Evolutionary conservation across 163 green algal genomes (phyloP), one percentile per base, ranked within the genome.

Genomic region (Scenedesmus sp.): DNA sequence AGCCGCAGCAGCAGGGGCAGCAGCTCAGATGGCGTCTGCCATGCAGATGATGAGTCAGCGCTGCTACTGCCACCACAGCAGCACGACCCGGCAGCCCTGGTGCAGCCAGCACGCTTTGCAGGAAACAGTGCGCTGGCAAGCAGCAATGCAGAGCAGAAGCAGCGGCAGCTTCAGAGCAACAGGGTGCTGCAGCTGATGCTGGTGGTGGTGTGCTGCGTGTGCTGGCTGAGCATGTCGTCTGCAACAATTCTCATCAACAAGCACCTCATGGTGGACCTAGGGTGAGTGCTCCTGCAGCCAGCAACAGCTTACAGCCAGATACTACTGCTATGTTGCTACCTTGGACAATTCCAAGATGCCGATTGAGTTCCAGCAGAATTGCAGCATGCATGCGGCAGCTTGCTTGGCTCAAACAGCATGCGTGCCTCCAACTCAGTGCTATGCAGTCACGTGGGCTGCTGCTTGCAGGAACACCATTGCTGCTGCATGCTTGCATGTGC

Each of bases 181-280:
- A 60, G 15, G 6, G 16, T 26, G 8, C 1, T 46, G 54, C 79
- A 66, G 20, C 79, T 62, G 10, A 60, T 84, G 4, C 34, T 57
- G 23, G 34, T 84, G 34, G 34, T 60, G 76, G 3, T 84, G 55
- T 90, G 64, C 1, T 90, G 86, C 15, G 4, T 34, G 16, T 59
- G 18, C 9, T 91, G 87, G 87, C 6, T 91, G 20, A n/a, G 12
- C 20, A 60, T 56, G 15, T 86, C 67, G n/a, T 77, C 67, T n/a
- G 59, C 70, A 13, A 60, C 87, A 55, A 91, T 91, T 54, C 67
- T 91, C n/a, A 91, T 91, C 70, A 91, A 91, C 70, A 91, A 91
- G 56, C 93, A 96, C 81, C 92, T 96, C 20, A 95, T 96, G 93
- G 94, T 96, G 3, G 92, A 96, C 73, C 82, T 95, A 0, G 55